Evolutionary conservation across 2,329 filamentous ascomycete species (phyloP).

Genomic region (Pseudodiploospora longispora): DNA sequence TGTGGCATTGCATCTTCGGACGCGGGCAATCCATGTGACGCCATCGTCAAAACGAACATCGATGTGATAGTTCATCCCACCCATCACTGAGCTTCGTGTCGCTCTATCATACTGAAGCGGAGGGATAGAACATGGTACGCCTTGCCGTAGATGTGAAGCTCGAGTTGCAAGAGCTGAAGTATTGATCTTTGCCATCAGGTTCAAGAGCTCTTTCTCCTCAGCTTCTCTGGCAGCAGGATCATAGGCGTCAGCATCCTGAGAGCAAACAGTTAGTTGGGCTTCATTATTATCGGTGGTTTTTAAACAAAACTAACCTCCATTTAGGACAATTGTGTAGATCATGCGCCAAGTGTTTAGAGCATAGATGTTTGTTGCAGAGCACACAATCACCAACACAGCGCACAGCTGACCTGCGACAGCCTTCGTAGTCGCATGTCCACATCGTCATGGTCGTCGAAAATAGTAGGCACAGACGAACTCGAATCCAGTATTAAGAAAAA

Average conservation of each 20-base stretch:
- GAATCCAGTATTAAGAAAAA: too few relatives aligned
- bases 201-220: constrained; percentile 24
- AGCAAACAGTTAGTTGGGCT: constrained; percentile 10
- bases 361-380: constrained; percentile 32
- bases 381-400: constrained; percentile 28
- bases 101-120: constrained; percentile 27
- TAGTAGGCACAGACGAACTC: too few relatives aligned
- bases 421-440: constrained; percentile 25
- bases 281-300: constrained; percentile 1
- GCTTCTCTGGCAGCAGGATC: constrained; percentile 24
- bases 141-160: constrained; percentile 26
- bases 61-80: constrained; percentile 37
- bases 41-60: constrained; percentile 35
- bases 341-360: constrained; percentile 22
- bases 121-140: constrained; percentile 26
- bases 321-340: constrained; percentile 25
- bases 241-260: constrained; percentile 27
- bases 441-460: constrained; percentile 17
- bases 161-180: constrained; percentile 25
- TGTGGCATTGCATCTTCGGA: constrained; percentile 31
- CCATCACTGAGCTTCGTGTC: constrained; percentile 30
- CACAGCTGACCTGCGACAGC: constrained; percentile 24
- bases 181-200: constrained; percentile 27
- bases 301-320: constrained; percentile 27
- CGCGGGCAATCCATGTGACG: constrained; percentile 32